Evolutionary conservation across 2,329 filamentous ascomycete genomes (phyloP).

Genomic region (Kalmusia sp.): DNA sequence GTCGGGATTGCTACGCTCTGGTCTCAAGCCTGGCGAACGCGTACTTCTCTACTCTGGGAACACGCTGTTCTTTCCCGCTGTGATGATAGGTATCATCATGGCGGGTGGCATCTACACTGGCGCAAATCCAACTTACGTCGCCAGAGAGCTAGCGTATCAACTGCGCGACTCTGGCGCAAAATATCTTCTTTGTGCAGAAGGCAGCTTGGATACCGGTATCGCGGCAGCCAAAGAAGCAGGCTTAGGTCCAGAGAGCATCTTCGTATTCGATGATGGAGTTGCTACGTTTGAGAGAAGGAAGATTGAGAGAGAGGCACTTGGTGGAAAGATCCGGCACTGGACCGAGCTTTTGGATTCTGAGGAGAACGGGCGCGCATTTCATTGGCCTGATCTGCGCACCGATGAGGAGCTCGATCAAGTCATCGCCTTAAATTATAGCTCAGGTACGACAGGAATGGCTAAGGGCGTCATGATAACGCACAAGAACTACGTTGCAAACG

Average conservation of each 20-base stretch:
- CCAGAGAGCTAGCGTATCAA: conserved; percentile 77
- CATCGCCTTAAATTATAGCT: conserved; percentile 80
- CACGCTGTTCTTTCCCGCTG: conserved; percentile 73
- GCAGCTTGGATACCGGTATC: conserved; percentile 67
- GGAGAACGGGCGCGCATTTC: conserved; percentile 63
- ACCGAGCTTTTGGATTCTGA: conserved; percentile 60
- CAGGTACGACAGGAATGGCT: conserved; percentile 79
- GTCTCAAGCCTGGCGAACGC: conserved; percentile 70
- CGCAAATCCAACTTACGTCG: conserved; percentile 72
- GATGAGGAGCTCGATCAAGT: conserved; percentile 60
- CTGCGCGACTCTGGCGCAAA: conserved; percentile 72
- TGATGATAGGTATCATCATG: conserved; percentile 77
- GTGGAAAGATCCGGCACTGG: conserved; percentile 65
- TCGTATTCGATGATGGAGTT: conserved; percentile 67
- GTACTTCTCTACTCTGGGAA: conserved; percentile 78
- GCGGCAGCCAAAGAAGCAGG: conserved; percentile 69
- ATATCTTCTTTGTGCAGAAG: conserved; percentile 70
- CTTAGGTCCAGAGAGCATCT: conserved; percentile 64
- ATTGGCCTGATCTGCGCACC: conserved; percentile 66
- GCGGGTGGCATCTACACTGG: conserved; percentile 81
- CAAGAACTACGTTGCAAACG: conserved; percentile 76
- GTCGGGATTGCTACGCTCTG: conserved; percentile 68
- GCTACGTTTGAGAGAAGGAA: conserved; percentile 54
- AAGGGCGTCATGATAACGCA: conserved; percentile 88
- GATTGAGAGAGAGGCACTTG: conserved; percentile 40